Conservation (phyloP, 495 filamentous ascomycete genomes). For the Podospora australis region DNA sequence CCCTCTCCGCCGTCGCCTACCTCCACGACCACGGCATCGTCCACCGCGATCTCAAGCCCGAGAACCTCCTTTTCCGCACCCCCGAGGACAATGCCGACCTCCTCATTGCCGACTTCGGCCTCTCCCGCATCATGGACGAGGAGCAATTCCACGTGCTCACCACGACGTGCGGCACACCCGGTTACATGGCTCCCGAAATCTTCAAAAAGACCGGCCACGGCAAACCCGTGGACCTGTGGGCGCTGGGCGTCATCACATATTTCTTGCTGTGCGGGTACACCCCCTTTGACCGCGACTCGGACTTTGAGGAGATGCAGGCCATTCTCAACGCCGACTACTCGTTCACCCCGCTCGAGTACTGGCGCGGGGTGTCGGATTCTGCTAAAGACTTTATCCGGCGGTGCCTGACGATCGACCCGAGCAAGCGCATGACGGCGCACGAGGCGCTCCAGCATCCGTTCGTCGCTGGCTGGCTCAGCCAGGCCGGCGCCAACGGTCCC, state of each 20-base stretch:
- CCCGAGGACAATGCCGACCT: slow-evolving; percentile 79
- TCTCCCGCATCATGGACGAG: slow-evolving; percentile 96
- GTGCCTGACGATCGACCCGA: slow-evolving; percentile 85
- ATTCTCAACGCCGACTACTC: slow-evolving; percentile 93
- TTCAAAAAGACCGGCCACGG: slow-evolving; percentile 84
- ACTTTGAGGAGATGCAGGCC: slow-evolving; percentile 98
- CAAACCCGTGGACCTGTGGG: slow-evolving; percentile 91
- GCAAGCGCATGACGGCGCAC: slow-evolving; percentile 85
- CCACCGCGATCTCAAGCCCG: slow-evolving; percentile 74
- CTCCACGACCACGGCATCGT: slow-evolving; percentile 98
- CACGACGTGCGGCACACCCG: slow-evolving; percentile 94
- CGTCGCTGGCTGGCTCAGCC: slow-evolving; percentile 53
- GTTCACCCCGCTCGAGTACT: slow-evolving; percentile 95
- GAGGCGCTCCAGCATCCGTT: slow-evolving; percentile 86
- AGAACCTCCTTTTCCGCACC: slow-evolving; percentile 73
- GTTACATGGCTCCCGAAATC: slow-evolving; percentile 97
- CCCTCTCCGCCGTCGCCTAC: slow-evolving; percentile 94
- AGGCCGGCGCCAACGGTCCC: slow-evolving; percentile 30
- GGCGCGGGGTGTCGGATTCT: slow-evolving; percentile 79
- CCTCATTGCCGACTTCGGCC: slow-evolving; percentile 94
- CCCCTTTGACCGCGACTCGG: slow-evolving; percentile 93
- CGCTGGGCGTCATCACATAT: slow-evolving; percentile 92
- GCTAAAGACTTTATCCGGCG: slow-evolving; percentile 80
- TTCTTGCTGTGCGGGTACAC: slow-evolving; percentile 98
- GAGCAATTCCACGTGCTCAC: slow-evolving; percentile 97